phyloP scores from a whole-genome alignment of 345 rosid species.

The Lepidium didymum region DNA sequence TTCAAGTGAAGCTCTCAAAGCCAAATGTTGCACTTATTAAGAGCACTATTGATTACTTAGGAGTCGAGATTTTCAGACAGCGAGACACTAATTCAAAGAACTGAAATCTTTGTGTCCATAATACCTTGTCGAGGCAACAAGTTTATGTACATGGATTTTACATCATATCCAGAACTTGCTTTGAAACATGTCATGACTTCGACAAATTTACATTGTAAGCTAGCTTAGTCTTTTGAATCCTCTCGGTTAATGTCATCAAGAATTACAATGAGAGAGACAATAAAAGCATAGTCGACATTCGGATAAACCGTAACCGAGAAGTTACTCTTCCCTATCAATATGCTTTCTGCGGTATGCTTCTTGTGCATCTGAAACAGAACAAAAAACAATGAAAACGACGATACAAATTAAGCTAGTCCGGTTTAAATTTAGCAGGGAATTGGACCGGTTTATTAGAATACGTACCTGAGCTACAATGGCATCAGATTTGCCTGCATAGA shows the following conservation, averaged over 20 bases:
- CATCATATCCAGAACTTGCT: not conserved
- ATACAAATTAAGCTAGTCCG: not conserved
- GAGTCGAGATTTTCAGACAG: constrained; percentile 68
- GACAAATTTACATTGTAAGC: not conserved
- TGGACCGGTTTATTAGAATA: not conserved
- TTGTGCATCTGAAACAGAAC: constrained; percentile 26
- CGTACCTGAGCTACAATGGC: constrained; percentile 42
- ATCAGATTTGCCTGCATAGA: constrained; percentile 40
- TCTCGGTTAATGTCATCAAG: constrained; percentile 33
- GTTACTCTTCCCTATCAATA: constrained; percentile 26
- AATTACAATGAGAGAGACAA: constrained; percentile 28
- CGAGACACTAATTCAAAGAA: not conserved
- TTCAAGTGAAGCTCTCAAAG: constrained; percentile 65
- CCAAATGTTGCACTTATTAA: constrained; percentile 75
- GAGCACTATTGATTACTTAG: constrained; percentile 69
- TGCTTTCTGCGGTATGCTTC: constrained; percentile 27
- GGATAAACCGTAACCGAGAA: constrained; percentile 27
- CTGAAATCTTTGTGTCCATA: not conserved
- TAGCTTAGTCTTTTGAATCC: constrained; percentile 8
- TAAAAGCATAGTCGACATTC: constrained; percentile 28
- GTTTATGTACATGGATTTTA: not conserved
- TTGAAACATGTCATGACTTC: not conserved
- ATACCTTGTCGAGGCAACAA: not conserved
- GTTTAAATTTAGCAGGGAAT: not conserved
- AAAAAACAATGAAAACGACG: not conserved